Conservation (phyloP, 1,284 basidiomycete species). For the Kwoniella shivajii region DNA sequence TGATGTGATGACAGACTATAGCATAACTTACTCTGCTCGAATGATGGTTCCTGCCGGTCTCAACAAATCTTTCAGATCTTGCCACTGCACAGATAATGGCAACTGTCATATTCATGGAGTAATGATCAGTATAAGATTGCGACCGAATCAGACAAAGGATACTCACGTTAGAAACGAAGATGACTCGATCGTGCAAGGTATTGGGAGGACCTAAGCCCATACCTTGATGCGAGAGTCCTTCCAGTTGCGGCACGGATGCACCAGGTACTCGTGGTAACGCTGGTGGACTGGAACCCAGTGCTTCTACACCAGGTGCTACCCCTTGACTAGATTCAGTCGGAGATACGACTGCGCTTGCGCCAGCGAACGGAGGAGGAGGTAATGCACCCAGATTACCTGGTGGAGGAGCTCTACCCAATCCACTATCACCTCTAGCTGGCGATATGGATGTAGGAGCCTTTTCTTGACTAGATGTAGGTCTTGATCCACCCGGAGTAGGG, state of each 20-base stretch:
- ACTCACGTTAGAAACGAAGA: slow-evolving; percentile 69
- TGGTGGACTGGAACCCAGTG: slow-evolving; percentile 6
- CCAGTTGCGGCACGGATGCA: slow-evolving; percentile 26
- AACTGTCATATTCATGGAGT: too few species aligned
- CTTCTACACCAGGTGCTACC: neutral
- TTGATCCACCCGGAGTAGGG: slow-evolving; percentile 8
- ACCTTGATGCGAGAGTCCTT: slow-evolving; percentile 40
- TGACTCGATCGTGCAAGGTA: slow-evolving; percentile 57
- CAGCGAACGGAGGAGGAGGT: slow-evolving; percentile 29
- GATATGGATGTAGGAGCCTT: slow-evolving; percentile 3
- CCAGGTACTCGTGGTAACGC: neutral
- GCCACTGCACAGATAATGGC: slow-evolving; percentile 97
- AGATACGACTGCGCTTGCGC: slow-evolving; percentile 21
- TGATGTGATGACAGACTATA: neutral
- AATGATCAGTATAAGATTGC: slow-evolving; percentile 2
- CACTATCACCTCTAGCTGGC: slow-evolving; percentile 5
- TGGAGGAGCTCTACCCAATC: slow-evolving; percentile 23
- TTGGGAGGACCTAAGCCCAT: slow-evolving; percentile 42
- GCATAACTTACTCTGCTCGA: slow-evolving; percentile 65
- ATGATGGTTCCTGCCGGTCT: slow-evolving; percentile 82
- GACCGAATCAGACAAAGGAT: neutral
- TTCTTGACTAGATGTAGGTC: slow-evolving; percentile 5
- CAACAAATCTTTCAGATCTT: slow-evolving; percentile 92
- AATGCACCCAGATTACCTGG: slow-evolving; percentile 30
- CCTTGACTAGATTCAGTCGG: slow-evolving; percentile 7